Evolutionary conservation across 768 basidiomycete genomes (phyloP).

Genomic region (Lentinus brumalis): DNA sequence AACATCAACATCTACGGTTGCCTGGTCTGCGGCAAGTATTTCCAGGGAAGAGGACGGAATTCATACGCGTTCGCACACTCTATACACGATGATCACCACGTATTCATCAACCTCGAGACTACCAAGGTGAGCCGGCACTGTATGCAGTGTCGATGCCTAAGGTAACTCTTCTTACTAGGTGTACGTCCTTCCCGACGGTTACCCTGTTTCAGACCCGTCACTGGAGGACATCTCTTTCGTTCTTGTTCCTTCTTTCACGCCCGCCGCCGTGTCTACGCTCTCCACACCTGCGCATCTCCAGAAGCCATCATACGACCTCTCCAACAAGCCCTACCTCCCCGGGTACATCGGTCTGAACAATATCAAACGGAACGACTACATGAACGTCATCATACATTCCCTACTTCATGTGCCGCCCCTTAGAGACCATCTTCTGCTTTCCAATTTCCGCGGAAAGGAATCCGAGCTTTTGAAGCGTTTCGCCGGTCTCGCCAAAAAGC

Average conservation of each 20-base stretch:
- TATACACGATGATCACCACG: slow-evolving; percentile 97
- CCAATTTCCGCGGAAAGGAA: slow-evolving; percentile 70
- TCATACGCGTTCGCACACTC: slow-evolving; percentile 97
- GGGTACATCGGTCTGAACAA: slow-evolving; percentile 98
- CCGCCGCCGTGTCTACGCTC: slow-evolving; percentile 51
- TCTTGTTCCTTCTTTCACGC: slow-evolving; percentile 85
- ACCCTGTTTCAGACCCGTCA: slow-evolving; percentile 94
- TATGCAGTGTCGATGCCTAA: slow-evolving; percentile 18
- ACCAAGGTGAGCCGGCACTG: slow-evolving; percentile 67
- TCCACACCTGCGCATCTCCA: slow-evolving; percentile 59
- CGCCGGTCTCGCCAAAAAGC: slow-evolving; percentile 82
- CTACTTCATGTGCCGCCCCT: slow-evolving; percentile 89
- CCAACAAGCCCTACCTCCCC: slow-evolving; percentile 79
- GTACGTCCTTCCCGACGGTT: slow-evolving; percentile 96
- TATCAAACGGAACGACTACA: slow-evolving; percentile 95
- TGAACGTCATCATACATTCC: slow-evolving; percentile 95
- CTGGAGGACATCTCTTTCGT: slow-evolving; percentile 94
- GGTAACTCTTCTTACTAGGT: slow-evolving; percentile 53
- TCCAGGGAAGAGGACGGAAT: slow-evolving; percentile 92
- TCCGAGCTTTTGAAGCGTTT: slow-evolving; percentile 89
- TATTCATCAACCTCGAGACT: slow-evolving; percentile 94
- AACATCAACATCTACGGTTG: slow-evolving; percentile 99
- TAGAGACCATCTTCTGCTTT: slow-evolving; percentile 84
- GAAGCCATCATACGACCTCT: slow-evolving; percentile 85
- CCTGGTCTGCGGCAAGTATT: slow-evolving; percentile 97